A percentile compares a stretch with the other conserved stretches of the same genome.
These are phyloP conservation scores for Apiospora marii DNA, from an alignment of 2,329 filamentous ascomycete genomes.

Conservation along the genomic window DNA sequence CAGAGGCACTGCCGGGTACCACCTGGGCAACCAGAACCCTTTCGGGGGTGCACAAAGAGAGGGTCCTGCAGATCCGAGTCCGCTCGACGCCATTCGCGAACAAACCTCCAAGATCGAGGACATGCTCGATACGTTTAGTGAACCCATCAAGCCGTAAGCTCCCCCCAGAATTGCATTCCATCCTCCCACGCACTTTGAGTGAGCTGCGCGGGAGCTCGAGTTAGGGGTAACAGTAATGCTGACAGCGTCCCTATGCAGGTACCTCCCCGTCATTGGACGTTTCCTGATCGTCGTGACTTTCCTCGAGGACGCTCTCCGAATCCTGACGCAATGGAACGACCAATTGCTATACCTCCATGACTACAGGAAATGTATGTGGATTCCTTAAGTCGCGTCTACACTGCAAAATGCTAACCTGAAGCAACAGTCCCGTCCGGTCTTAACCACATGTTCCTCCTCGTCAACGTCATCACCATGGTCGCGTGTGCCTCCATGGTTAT, in stretches of 20 bases:
- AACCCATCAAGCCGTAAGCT: conserved; percentile 93
- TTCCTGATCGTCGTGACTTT: conserved; percentile 99
- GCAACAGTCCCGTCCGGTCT: conserved; percentile 80
- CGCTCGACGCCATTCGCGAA: conserved; percentile 87
- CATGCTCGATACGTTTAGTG: conserved; percentile 82
- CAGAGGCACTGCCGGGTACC: conserved; percentile 80
- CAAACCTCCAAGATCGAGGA: conserved; percentile 99
- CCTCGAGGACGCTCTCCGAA: conserved; percentile 93
- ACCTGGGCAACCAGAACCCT: conserved; percentile 77
- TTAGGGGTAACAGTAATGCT: conserved; percentile 19
- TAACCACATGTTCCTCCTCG: conserved; percentile 90
- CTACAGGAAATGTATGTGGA: conserved; percentile 85
- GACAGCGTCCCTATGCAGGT: conserved; percentile 59
- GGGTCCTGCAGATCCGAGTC: conserved; percentile 73
- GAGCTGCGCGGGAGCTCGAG: not conserved
- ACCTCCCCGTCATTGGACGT: conserved; percentile 92
- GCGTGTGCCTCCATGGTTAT: conserved; percentile 87
- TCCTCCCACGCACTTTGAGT: not conserved
- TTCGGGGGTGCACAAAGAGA: conserved; percentile 71
- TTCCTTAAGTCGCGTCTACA: conserved; percentile 21
- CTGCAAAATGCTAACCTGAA: conserved; percentile 34
- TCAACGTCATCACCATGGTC: conserved; percentile 90
- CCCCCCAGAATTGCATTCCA: not conserved
- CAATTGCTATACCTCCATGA: conserved; percentile 93
- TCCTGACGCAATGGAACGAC: conserved; percentile 96